A percentile compares a stretch with the other conserved stretches of the same genome.
These are phyloP conservation scores for Colletotrichum melonis DNA, from an alignment of 2,329 filamentous ascomycete genomes.

Conservation along the genomic window DNA sequence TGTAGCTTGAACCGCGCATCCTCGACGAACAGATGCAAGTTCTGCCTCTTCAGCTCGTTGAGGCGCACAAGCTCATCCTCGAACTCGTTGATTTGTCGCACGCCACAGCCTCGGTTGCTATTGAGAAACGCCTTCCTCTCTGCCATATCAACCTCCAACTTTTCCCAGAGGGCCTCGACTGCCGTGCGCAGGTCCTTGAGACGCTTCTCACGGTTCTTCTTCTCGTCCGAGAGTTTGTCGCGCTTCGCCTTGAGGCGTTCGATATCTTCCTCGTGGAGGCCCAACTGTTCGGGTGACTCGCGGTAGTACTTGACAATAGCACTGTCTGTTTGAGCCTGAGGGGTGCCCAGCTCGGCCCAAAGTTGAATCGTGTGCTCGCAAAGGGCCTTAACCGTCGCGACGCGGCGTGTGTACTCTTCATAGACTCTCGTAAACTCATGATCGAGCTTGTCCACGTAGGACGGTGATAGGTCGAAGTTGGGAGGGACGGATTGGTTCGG, in stretches of 20 bases:
- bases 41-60: slow-evolving; percentile 94
- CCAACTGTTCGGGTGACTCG: slow-evolving; percentile 92
- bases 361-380: slow-evolving; percentile 91
- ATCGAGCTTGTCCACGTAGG: slow-evolving; percentile 89
- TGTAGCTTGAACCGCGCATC: slow-evolving; percentile 91
- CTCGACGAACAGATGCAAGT: slow-evolving; percentile 95
- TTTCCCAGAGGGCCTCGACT: slow-evolving; percentile 91
- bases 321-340: slow-evolving; percentile 90
- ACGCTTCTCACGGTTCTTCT: slow-evolving; percentile 82
- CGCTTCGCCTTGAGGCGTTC: slow-evolving; percentile 76
- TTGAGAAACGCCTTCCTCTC: slow-evolving; percentile 90
- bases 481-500: slow-evolving; percentile 81
- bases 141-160: slow-evolving; percentile 82
- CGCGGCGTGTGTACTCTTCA: slow-evolving; percentile 91
- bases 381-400: slow-evolving; percentile 78
- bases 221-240: slow-evolving; percentile 89
- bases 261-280: slow-evolving; percentile 89
- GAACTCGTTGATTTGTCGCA: slow-evolving; percentile 94
- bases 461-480: slow-evolving; percentile 90
- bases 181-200: slow-evolving; percentile 79
- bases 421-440: slow-evolving; percentile 94
- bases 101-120: slow-evolving; percentile 87
- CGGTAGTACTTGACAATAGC: slow-evolving; percentile 90
- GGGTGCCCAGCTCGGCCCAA: slow-evolving; percentile 95
- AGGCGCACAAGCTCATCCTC: slow-evolving; percentile 89